These are phyloP conservation scores for Coemansia sp. DNA, from an alignment of 192 early-diverging fungal genomes.

Conservation along the genomic window DNA sequence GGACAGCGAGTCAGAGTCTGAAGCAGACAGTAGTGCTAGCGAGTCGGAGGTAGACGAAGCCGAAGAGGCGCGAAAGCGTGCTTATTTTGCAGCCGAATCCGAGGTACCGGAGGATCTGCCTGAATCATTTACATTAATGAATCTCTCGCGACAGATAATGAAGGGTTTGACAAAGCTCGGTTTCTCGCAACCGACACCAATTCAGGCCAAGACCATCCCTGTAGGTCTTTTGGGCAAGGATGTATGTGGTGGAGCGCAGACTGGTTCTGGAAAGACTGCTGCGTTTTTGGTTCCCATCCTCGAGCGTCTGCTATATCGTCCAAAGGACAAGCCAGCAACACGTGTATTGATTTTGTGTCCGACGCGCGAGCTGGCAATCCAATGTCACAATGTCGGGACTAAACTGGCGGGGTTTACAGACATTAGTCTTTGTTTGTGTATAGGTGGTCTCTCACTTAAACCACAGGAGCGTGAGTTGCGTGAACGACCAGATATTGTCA, in stretches of 20 bases:
- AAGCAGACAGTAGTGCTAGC: slow-evolving; percentile 17
- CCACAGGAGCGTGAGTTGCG: slow-evolving; percentile 85
- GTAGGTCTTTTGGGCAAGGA: slow-evolving; percentile 93
- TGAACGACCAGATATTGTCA: slow-evolving; percentile 86
- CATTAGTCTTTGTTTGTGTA: slow-evolving; percentile 81
- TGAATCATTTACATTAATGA: slow-evolving; percentile 89
- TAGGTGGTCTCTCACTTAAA: slow-evolving; percentile 86
- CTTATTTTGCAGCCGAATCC: slow-evolving; percentile 48
- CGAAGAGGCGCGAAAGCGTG: slow-evolving; percentile 52
- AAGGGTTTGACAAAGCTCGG: slow-evolving; percentile 86
- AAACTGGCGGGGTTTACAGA: slow-evolving; percentile 88
- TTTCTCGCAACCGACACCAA: slow-evolving; percentile 90
- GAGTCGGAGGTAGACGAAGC: slow-evolving; percentile 55
- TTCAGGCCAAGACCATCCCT: slow-evolving; percentile 92
- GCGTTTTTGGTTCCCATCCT: slow-evolving; percentile 96
- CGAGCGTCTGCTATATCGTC: slow-evolving; percentile 90
- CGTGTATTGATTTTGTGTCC: slow-evolving; percentile 92
- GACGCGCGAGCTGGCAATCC: slow-evolving; percentile 96
- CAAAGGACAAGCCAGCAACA: slow-evolving; percentile 71
- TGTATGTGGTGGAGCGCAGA: slow-evolving; percentile 96
- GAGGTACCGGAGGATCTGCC: slow-evolving; percentile 53
- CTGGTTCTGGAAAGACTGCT: slow-evolving; percentile 97
- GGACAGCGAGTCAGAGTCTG: slow-evolving; percentile 14
- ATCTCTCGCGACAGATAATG: slow-evolving; percentile 92
- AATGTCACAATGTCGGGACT: slow-evolving; percentile 89